Conservation (phyloP, 139 green algal genomes). For the Picochlorum costavermella region DNA sequence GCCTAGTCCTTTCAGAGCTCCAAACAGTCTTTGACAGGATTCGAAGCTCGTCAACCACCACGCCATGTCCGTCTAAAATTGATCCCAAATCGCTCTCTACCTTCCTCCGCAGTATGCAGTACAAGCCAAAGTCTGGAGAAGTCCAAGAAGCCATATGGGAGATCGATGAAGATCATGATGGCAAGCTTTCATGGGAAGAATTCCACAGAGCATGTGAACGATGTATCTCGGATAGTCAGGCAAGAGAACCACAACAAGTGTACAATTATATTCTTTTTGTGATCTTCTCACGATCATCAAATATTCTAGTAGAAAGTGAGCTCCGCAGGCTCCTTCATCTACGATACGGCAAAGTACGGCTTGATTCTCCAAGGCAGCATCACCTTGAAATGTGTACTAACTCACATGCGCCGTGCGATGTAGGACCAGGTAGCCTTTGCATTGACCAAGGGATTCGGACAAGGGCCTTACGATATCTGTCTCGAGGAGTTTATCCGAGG, state of each 20-base stretch:
- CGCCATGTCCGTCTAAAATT: no score
- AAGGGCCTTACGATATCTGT: not conserved
- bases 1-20: no score
- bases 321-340: slow-evolving; percentile 89
- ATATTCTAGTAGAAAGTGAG: not conserved
- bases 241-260: slow-evolving; percentile 78
- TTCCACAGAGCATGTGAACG: not conserved
- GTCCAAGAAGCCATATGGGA: slow-evolving; percentile 96
- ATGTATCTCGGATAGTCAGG: slow-evolving; percentile 21
- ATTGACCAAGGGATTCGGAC: not conserved
- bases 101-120: slow-evolving; percentile 59
- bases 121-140: slow-evolving; percentile 68
- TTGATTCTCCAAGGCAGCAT: not conserved
- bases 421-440: no score
- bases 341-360: slow-evolving; percentile 42
- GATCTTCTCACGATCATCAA: slow-evolving; percentile 62
- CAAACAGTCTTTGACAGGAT: no score
- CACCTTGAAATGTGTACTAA: not conserved
- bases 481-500: not conserved
- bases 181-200: slow-evolving; percentile 4
- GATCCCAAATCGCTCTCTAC: slow-evolving; percentile 47
- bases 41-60: no score
- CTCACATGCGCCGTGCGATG: not conserved
- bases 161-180: slow-evolving; percentile 90
- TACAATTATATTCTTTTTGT: slow-evolving; percentile 94